Conservation (phyloP, 306 rosid genomes). For the Oxytropis ochrocephala region DNA sequence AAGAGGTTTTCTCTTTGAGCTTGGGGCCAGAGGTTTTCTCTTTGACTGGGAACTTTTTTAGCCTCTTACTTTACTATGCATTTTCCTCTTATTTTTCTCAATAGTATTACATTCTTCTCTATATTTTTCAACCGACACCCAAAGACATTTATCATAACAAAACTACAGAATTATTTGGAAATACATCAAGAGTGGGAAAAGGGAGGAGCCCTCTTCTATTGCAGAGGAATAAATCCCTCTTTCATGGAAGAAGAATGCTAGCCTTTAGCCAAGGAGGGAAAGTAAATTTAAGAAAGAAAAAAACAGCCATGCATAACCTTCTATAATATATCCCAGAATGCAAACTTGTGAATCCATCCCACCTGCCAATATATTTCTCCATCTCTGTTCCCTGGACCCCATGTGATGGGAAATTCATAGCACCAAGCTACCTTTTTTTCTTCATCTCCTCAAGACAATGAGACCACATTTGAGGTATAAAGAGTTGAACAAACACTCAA, state of each 20-base stretch:
- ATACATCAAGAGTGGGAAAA: not conserved
- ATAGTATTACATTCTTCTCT: not conserved
- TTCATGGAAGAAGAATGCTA: not conserved
- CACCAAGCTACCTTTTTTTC: slow-evolving; percentile 15
- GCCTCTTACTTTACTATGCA: not conserved
- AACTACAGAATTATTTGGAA: not conserved
- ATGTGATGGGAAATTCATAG: not conserved
- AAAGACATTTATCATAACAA: not conserved
- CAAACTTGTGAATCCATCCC: slow-evolving; percentile 30
- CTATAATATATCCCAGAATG: slow-evolving; percentile 35
- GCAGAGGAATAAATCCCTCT: not conserved
- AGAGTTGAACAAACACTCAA: slow-evolving; percentile 38
- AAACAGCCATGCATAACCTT: slow-evolving; percentile 35
- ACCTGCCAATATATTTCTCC: slow-evolving; percentile 35
- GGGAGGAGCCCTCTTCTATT: not conserved
- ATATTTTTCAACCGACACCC: not conserved
- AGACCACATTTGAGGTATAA: slow-evolving; percentile 47
- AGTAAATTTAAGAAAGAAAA: not conserved
- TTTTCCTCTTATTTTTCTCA: not conserved
- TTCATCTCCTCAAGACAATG: slow-evolving; percentile 46
- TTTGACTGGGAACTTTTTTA: not conserved
- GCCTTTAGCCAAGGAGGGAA: not conserved
- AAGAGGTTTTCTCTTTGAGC: not conserved
- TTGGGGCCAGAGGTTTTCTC: not conserved
- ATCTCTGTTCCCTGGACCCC: slow-evolving; percentile 21